Evolutionary conservation across 352 stramenopile species (phyloP), one percentile per base, ranked within the genome.

Genomic region (Globisporangium cystogenes): DNA sequence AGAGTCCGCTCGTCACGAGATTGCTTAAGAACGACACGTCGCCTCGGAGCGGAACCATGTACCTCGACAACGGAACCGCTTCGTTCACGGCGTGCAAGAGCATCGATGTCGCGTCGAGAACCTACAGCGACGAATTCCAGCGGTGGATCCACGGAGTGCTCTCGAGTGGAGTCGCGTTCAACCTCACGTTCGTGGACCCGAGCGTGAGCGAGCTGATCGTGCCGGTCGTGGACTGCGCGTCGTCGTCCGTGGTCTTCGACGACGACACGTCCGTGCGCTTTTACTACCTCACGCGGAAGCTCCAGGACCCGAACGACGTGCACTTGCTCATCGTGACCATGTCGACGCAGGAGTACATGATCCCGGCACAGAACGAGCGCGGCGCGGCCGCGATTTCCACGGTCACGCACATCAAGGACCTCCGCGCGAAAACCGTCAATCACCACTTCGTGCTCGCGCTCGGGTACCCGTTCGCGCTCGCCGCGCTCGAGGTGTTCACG

Each of bases 141-240:
- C 59, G 67, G 1, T 14, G 42, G 12, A 54, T 65, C 21, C 73
- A 70, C 35, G 46, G 56, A 10, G 58, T 40, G 0, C n/a, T 76
- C 7, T 48, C 59, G 1, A 11, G 24, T 6, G 57, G 53, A 4
- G 47, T 59, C 2, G 54, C 57, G 0, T 74, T 76, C 54, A 68
- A 70, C 26, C 26, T 77, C 29, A 62, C 65, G 5, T 60, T 72
- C n/a, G 42, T 83, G 7, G 21, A 45, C 27, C 48, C 58, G 1
- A 47, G 55, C 7, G 18, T 15, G 2, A 47, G 40, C 8, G 65
- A 84, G 33, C 57, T 81, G 3, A 59, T 76, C 2, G 20, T 68
- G 0, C 70, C 70, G 5, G 62, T 83, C 1, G 64, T 83, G 12
- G 70, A 83, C 45, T 83, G 72, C 49, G 55, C 70, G 26, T 67